phyloP scores from a whole-genome alignment of 441 rosid genomes.

The Hura crepitans region DNA sequence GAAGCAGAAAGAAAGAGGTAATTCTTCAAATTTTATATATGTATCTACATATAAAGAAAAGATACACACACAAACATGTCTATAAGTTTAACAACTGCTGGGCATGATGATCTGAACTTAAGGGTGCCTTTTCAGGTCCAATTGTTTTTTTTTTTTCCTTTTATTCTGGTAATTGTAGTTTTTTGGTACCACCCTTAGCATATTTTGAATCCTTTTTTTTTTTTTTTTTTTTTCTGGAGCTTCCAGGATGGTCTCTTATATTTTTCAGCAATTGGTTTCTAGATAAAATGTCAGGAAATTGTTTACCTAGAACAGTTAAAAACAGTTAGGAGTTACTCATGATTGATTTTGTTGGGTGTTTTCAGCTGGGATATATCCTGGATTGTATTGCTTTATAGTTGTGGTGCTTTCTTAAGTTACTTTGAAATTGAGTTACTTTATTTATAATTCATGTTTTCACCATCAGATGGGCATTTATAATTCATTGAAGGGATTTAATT shows the following conservation, averaged over 20 bases:
- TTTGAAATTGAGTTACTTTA: not conserved
- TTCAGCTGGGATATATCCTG: not conserved
- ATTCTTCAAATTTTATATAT: slow-evolving; percentile 14
- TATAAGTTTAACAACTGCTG: not conserved
- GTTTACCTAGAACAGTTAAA: slow-evolving; percentile 1
- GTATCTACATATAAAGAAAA: not conserved
- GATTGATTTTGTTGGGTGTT: not conserved
- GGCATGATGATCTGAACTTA: not conserved
- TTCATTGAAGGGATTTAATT: not conserved
- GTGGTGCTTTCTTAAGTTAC: too few species aligned
- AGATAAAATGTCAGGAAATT: not conserved
- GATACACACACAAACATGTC: not conserved
- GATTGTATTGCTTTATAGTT: too few species aligned
- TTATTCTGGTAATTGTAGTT: not conserved
- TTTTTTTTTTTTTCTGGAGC: not conserved
- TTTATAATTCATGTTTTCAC: too few species aligned
- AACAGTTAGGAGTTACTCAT: not conserved
- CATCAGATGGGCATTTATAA: not conserved
- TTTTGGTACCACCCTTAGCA: not conserved
- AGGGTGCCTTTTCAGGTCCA: not conserved
- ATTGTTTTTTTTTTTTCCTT: not conserved
- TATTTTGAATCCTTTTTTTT: too few species aligned
- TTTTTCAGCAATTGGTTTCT: not conserved
- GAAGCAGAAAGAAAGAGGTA: slow-evolving; percentile 86
- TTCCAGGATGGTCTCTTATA: not conserved